Evolutionary conservation across 768 basidiomycete species (phyloP), one percentile per base, ranked within the genome.

Genomic region (Trametes coccinea): DNA sequence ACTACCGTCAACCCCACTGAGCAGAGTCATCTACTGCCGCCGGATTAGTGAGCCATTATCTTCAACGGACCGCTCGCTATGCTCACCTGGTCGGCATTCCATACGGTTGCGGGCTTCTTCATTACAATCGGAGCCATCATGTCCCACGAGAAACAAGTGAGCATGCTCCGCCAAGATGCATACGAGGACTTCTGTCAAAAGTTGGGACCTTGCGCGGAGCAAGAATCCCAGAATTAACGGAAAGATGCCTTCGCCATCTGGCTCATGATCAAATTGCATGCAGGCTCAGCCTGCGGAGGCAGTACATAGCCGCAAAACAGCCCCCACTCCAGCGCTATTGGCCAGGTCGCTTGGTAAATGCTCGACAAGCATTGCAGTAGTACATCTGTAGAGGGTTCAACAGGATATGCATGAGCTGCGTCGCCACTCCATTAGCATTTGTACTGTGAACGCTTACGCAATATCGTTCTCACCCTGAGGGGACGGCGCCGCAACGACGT

Each of bases 31-130:
- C 47, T 50, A 58, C 27, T 50, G 56, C 56, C 56, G 11, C 56
- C 57, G 57, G 43, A 58, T 47, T 7, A 49, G 51, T 48, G 46
- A 62, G 62, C 41, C 17, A 30, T 37, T 51, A 41, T 48, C 47
- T 62, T 6, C 45, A 40, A 44, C 57, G 62, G 57, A 33, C 62
- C 62, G 57, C 40, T 4, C 39, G 11, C 4, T 1, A 11, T 27
- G 56, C 62, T 63, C 62, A 63, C 62, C 62, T 63, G 62, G 31
- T 48, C 53, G 47, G 9, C 41, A 11, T 16, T 22, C 62, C 62
- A 63, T 49, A 63, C 46, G 62, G 62, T 30, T 8, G 48, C 17
- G 56, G 55, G 52, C 62, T 54, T 54, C 62, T 55, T 22, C 13
- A 37, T 37, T 53, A 52, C n/a, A 41, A 59, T 63, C 53, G 40